A percentile compares a stretch with the other conserved stretches of the same genome.
Evolutionary conservation across 2,329 filamentous ascomycete genomes (phyloP).

Genomic region (Cladosporium austrohemisphaericum): DNA sequence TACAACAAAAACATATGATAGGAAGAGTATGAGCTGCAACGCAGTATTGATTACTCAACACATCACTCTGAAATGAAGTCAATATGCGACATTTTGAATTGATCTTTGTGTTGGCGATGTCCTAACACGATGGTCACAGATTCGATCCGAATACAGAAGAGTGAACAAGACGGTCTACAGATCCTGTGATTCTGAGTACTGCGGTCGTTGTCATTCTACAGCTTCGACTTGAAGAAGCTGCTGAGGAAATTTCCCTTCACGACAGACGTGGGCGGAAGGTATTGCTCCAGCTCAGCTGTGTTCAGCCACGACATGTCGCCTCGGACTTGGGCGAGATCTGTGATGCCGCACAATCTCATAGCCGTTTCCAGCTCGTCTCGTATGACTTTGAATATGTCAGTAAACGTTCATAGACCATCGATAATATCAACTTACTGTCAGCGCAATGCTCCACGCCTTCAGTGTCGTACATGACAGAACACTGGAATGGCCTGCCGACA

Average conservation of each 20-base stretch:
- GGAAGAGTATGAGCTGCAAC: slow-evolving; percentile 36
- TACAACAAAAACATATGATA: slow-evolving; percentile 33
- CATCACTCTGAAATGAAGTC: slow-evolving; percentile 7
- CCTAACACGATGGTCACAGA: neutral
- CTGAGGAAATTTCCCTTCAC: neutral
- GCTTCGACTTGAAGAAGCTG: slow-evolving; percentile 5
- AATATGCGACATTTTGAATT: neutral
- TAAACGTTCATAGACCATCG: slow-evolving; percentile 14
- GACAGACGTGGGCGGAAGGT: slow-evolving; percentile 38
- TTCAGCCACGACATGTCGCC: slow-evolving; percentile 56
- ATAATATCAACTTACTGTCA: slow-evolving; percentile 45
- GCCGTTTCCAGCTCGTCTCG: slow-evolving; percentile 61
- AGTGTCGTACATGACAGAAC: slow-evolving; percentile 57
- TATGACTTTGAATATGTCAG: slow-evolving; percentile 31
- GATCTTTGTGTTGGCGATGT: neutral
- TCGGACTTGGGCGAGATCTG: slow-evolving; percentile 57
- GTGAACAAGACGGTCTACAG: too few relatives aligned
- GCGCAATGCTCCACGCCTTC: slow-evolving; percentile 50
- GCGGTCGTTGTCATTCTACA: neutral
- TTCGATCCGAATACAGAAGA: too few relatives aligned
- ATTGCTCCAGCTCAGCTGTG: slow-evolving; percentile 48
- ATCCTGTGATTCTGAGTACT: too few relatives aligned
- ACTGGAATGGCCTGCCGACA: slow-evolving; percentile 60
- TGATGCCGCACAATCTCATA: slow-evolving; percentile 64
- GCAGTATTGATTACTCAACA: slow-evolving; percentile 30